Base-by-base conservation (phyloP, 805 yeast species). In the Myxozyma kluyveri region DNA sequence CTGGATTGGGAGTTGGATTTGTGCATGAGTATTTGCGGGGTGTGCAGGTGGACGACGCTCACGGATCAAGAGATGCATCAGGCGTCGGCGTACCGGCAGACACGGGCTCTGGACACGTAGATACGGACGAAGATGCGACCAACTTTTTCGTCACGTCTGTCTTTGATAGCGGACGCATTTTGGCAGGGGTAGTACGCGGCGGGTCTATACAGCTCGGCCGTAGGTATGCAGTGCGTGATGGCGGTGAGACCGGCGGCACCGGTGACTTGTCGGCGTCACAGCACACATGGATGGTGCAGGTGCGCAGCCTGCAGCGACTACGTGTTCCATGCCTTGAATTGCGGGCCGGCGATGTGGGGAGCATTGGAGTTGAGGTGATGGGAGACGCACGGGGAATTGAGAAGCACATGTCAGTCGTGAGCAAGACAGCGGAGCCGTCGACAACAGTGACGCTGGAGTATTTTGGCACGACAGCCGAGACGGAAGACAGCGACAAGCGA, bases 61-160 rank as follows among this genome's bases (percentile, higher is more conserved):
- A 44, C 31, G 12, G 49, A 21, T 4, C 45, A 42, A 6, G 33
- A 46, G 1, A 29, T 35, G 27, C 42, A 39, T 18, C n/a, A n/a
- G n/a, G 50, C 44, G 29, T 39, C 50, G 18, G 19, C 43, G 32
- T 33, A 33, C 14, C 43, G 17, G 37, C 18, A 10, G 41, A 17
- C 14, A 35, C 4, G 18, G 23, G 32, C 14, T 21, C 10, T 31
- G 35, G 35, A 10, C 14, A 14, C 14, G 14, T 31, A 14, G 14
- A 31, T 31, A 14, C 14, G 18, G 26, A 43, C 45, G 48, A 49
- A 26, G 24, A 14, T 24, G 37, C 29, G 19, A 35, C 45, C 27
- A 54, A 45, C 42, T 56, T 56, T 21, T 56, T 50, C 29, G 54
- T 56, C 29, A 52, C 60, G 36, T 45, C 60, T 18, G 52, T 56